Evolutionary conservation across 2,329 filamentous ascomycete species (phyloP), one percentile per base, ranked within the genome.

Genomic region (Venturia carpophila): DNA sequence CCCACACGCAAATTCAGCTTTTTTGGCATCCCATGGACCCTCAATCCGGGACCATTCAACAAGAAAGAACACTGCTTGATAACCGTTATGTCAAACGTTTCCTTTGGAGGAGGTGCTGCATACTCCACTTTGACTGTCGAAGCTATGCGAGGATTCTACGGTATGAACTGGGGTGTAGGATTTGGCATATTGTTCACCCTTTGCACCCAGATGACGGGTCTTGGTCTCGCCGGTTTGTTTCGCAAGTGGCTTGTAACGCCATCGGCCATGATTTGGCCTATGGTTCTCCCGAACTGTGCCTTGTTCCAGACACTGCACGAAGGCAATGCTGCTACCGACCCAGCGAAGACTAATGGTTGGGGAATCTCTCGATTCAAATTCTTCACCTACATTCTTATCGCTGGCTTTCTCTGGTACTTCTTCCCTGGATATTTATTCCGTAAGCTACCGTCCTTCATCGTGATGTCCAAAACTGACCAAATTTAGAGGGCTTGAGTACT

Each of bases 301-400:
- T 75, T 91, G 43, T 87, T 91, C 78, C 87, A 87, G 69, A 86
- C 87, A 67, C 86, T 92, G 79, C 88, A 92, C 71, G 88, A 91
- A 69, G 56, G 34, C 11, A 82, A 83, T 69, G 78, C 78, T 15
- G 73, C 76, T 34, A 79, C 82, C 0, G 80, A 86, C 67, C 82
- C 85, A 68, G 75, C 75, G 34, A 80, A 82, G 83, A 72, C 83
- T 74, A 47, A 82, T 73, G 88, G 88, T 3, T 89, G 88, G 70
- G 80, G 71, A 11, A 86, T 91, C 75, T 82, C 86, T 2, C 81
- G 87, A 62, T 89, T 87, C 69, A 79, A 79, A 66, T 87, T 85
- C 79, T 90, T 90, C 69, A 76, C 80, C 34, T 77, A 65, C 69
- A 55, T 68, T n/a, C 41, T 66, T 24, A 41, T 43, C 21, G 65